phyloP scores from a whole-genome alignment of 2,329 filamentous ascomycete genomes.

The Magnaporthales sp. region DNA sequence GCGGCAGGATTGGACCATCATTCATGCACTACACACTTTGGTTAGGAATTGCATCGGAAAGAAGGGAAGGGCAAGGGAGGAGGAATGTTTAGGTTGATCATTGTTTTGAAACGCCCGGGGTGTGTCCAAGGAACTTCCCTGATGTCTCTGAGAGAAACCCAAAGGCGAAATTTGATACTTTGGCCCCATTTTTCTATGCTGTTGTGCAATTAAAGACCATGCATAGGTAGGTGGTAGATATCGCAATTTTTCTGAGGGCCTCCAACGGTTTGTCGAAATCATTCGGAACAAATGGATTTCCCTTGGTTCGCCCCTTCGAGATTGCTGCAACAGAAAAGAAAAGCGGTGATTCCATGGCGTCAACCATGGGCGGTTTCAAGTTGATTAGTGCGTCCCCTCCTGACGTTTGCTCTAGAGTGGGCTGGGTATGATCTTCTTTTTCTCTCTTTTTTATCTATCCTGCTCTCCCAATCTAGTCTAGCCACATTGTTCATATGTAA shows the following conservation, averaged over 20 bases:
- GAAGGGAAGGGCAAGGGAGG: background rate
- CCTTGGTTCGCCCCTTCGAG: background rate
- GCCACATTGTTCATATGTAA: background rate
- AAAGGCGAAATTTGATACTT: background rate
- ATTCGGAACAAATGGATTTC: background rate
- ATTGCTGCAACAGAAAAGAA: background rate
- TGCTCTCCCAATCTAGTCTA: background rate
- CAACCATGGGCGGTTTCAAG: background rate
- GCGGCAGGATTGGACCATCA: too few species aligned
- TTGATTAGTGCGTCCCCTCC: background rate
- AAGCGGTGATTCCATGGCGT: slow-evolving; percentile 1
- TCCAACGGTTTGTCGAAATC: background rate
- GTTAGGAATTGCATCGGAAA: background rate
- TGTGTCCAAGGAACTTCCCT: background rate
- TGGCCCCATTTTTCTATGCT: background rate
- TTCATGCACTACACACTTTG: too few species aligned
- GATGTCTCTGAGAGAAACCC: background rate
- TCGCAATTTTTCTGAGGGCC: background rate
- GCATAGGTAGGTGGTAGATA: background rate
- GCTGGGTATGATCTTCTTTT: background rate
- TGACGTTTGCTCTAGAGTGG: background rate
- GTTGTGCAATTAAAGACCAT: background rate
- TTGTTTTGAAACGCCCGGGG: background rate
- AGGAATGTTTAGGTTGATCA: background rate
- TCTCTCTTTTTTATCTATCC: background rate